Base-by-base conservation (phyloP, 768 basidiomycete genomes). In the Termitomyces sp. region DNA sequence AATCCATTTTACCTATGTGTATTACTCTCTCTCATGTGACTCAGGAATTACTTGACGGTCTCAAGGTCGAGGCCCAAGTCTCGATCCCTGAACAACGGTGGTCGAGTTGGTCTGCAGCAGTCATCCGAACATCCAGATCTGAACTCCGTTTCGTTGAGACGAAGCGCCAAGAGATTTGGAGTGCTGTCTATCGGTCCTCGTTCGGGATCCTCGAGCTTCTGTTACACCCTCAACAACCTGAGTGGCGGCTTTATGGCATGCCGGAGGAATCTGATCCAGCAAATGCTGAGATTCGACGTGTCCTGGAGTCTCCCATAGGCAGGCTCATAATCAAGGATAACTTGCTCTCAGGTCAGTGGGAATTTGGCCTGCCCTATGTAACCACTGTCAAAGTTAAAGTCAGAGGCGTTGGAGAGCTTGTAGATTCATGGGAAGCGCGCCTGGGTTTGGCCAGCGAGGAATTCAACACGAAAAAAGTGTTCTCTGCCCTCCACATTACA, bases 161-260 rank as follows among this genome's bases (percentile, higher is more conserved):
- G 45, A 94, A 91, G 72, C 88, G 96, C 36, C 94, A 96, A 71
- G 88, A 91, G 62, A 84, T 88, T 37, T 98, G 96, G 96, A 85
- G 83, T 29, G 92, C 83, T 1, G 76, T 87, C 20, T 97, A 91
- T 73, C 85, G 86, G 65, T 91, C 92, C 0, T 77, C 88, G 0
- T 71, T 79, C 3, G 94, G 89, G 10, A 77, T 73, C 2, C 81
- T 96, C 48, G 91, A 96, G 68, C 81, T 97, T 15, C 81, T 84
- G 56, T 79, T 98, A 12, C 85, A 94, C 69, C 86, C 85, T 42
- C 82, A 82, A 68, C 86, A 86, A 61, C 86, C 91, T 1, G 91
- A 96, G 72, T 97, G 95, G 96, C 84, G 91, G 12, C 74, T 98
- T 12, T 96, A 86, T 61, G 92, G 85, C 29, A 80, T 84, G 58